phyloP scores from a whole-genome alignment of 306 rosid species.

The Neltuma alba region DNA sequence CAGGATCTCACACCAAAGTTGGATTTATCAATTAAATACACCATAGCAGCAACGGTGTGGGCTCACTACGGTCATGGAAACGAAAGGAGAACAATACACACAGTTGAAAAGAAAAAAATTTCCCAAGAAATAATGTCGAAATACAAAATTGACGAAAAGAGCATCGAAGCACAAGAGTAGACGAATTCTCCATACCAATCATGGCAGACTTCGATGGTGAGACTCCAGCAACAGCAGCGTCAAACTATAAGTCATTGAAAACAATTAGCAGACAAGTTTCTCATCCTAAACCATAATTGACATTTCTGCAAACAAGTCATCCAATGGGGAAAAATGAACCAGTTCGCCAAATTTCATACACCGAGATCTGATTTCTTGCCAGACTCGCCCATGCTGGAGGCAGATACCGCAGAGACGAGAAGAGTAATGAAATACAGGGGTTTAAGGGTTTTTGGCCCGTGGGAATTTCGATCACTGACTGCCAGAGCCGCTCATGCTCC shows the following conservation, averaged over 20 bases:
- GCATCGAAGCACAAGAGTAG: neutral
- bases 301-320: neutral
- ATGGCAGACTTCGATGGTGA: constrained; percentile 39
- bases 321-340: neutral
- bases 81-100: neutral
- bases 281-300: neutral
- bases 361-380: constrained; percentile 58
- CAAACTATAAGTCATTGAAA: constrained; percentile 39
- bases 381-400: constrained; percentile 2
- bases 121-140: neutral
- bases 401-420: neutral
- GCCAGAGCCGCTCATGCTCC: neutral
- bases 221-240: constrained; percentile 47
- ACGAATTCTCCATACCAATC: constrained; percentile 44
- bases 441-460: neutral
- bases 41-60: neutral
- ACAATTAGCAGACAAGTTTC: neutral
- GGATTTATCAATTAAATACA: neutral
- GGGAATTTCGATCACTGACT: neutral
- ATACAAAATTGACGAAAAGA: neutral
- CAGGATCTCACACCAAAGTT: neutral
- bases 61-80: too few species aligned
- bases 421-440: neutral
- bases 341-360: constrained; percentile 22
- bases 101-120: neutral